These are phyloP conservation scores for Vachellia collinsii DNA, from an alignment of 306 rosid genomes.

Conservation along the genomic window DNA sequence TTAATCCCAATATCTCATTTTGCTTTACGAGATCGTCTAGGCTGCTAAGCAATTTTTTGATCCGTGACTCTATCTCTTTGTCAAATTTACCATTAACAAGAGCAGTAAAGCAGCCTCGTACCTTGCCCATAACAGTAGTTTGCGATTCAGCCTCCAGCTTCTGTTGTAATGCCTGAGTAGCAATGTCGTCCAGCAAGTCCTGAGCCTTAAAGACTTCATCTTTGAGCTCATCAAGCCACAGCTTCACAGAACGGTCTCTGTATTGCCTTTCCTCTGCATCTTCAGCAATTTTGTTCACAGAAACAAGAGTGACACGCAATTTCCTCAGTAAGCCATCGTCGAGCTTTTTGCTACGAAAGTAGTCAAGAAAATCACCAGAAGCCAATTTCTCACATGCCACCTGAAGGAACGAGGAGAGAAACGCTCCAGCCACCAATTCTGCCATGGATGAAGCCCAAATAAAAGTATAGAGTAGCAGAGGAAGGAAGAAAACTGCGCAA, in stretches of 20 bases:
- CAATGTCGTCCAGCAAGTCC: constrained; percentile 31
- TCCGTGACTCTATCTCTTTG: neutral
- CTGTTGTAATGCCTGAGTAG: neutral
- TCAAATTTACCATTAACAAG: neutral
- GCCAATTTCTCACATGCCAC: constrained; percentile 4
- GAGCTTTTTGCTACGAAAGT: neutral
- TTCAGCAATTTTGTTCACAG: neutral
- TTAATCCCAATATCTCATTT: neutral
- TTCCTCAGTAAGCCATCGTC: neutral
- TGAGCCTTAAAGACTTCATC: neutral
- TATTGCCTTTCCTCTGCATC: neutral
- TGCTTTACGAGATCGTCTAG: neutral
- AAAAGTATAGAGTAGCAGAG: neutral
- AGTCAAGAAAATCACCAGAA: neutral
- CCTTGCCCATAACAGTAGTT: neutral
- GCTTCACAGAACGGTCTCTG: neutral
- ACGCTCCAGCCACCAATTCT: neutral
- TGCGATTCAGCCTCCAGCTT: neutral
- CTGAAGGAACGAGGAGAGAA: neutral
- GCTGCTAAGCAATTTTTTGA: neutral
- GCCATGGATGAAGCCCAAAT: neutral
- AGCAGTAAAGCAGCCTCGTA: neutral
- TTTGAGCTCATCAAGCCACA: neutral
- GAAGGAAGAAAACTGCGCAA: neutral
- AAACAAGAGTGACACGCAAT: neutral